Conservation (phyloP, 176 grass and related monocot species). For the Ensete ventricosum region DNA sequence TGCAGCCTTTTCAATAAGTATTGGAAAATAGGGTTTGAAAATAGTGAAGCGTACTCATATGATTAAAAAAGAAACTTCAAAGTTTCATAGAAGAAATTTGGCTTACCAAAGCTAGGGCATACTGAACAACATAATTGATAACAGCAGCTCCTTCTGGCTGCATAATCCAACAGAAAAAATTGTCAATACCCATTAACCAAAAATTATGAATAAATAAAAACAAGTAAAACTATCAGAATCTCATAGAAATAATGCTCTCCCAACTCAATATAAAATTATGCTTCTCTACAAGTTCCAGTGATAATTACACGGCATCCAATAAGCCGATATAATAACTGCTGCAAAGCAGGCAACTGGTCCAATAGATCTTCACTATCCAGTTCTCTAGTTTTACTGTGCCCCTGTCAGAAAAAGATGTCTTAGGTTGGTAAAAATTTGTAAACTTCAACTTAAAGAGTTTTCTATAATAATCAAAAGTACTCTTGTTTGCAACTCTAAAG, state of each 20-base stretch:
- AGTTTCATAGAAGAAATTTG: not conserved
- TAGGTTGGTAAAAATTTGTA: not conserved
- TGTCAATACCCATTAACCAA: conserved; percentile 15
- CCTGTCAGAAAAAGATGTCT: conserved; percentile 32
- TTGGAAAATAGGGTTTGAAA: not conserved
- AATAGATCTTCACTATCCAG: conserved; percentile 66
- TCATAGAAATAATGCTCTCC: not conserved
- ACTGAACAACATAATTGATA: conserved; percentile 81
- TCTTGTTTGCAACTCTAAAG: not conserved
- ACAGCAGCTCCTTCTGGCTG: conserved; percentile 79
- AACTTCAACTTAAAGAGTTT: not conserved
- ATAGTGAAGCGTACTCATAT: too few species aligned
- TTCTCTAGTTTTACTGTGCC: conserved; percentile 72
- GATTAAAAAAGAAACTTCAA: not conserved
- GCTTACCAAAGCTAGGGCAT: conserved; percentile 76
- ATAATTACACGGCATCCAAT: conserved; percentile 72
- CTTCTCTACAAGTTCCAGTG: not conserved
- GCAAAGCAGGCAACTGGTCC: conserved; percentile 81
- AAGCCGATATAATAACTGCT: conserved; percentile 90
- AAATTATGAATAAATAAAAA: conserved; percentile 1
- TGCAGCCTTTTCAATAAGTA: not conserved
- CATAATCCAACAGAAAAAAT: conserved; percentile 20
- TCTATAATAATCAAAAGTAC: not conserved
- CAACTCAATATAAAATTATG: not conserved
- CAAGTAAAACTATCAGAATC: not conserved